Conservation (phyloP, 202 grass and related monocot species). For the Hordeum pubiflorum region DNA sequence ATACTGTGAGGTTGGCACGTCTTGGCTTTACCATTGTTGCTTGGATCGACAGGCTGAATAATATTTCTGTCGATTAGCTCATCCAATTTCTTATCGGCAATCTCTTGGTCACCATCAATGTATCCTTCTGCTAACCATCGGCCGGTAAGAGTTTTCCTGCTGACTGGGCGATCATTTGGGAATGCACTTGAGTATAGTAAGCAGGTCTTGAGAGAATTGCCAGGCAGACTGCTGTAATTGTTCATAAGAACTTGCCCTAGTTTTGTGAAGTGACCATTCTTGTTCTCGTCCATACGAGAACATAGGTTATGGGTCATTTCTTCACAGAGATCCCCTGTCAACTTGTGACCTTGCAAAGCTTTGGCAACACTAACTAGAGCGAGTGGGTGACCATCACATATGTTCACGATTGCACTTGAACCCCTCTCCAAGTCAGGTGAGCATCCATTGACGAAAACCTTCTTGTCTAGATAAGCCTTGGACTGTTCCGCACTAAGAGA, state of each 20-base stretch:
- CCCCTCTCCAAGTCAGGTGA: background rate
- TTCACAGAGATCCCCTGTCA: too few species aligned
- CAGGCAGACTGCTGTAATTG: too few species aligned
- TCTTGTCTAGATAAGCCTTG: background rate
- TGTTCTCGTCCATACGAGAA: too few species aligned
- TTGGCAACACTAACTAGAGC: too few species aligned
- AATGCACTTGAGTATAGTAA: background rate
- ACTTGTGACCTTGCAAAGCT: too few species aligned
- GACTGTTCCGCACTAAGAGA: background rate
- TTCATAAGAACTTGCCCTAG: too few species aligned
- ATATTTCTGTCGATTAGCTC: background rate
- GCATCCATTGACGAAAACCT: background rate
- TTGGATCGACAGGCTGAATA: background rate
- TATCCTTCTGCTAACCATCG: slow-evolving; percentile 4
- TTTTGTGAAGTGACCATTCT: too few species aligned
- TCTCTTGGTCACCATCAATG: background rate
- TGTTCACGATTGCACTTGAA: background rate
- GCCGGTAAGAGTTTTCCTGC: background rate
- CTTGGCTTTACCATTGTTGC: slow-evolving; percentile 5
- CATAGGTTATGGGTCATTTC: too few species aligned
- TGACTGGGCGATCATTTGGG: background rate
- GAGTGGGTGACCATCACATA: background rate
- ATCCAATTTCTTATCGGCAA: slow-evolving; percentile 11
- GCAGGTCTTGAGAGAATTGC: background rate
- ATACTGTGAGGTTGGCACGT: background rate